Evolutionary conservation across 1,284 basidiomycete species (phyloP), one percentile per base, ranked within the genome.

Genomic region (Apiotrichum akiyoshidainum): DNA sequence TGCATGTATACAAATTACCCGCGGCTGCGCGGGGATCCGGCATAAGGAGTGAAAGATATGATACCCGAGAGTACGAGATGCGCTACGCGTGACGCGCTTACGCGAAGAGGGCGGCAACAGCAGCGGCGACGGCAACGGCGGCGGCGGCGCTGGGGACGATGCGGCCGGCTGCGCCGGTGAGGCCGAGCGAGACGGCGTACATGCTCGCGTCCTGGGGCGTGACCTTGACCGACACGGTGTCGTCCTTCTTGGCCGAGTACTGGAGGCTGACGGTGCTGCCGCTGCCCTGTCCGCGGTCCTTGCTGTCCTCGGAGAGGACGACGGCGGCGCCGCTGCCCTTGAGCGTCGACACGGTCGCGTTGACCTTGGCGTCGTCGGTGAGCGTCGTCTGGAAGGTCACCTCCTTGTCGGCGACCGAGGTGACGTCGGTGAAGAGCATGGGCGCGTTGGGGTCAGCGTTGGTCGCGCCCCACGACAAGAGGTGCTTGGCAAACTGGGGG

Each of bases 401-500:
- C 13, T 40, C 45, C 5, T 19, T 26, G 44, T 46, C 45, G 44
- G 45, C 52, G 22, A 31, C 45, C 3, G 46, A 33, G 16, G 35
- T 47, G 17, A 54, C 44, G 45, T 35, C 45, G 2, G 34, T 33
- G 45, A 14, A 35, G 17, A 54, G 44, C 21, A 6, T 14, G 2
- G 52, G 37, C 16, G 35, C 35, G 1, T 35, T 2, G 13, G 21
- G 17, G 12, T 33, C 45, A 45, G 19, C 42, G 19, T 44, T 44
- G n/a, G 19, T 21, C 3, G 11, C 19, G 19, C 42, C 45, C 45
- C 45, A 54, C 14, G 10, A 14, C 22, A 54, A 17, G 5, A 54
- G 21, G 35, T 54, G 52, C 45, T 46, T 14, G 14, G 52, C 52
- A 33, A 54, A 54, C 26, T 35, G 31, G 45, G 37, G 22, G 45